Conservation (phyloP, 352 stramenopile genomes). For the Thalassiosira oceanica region DNA sequence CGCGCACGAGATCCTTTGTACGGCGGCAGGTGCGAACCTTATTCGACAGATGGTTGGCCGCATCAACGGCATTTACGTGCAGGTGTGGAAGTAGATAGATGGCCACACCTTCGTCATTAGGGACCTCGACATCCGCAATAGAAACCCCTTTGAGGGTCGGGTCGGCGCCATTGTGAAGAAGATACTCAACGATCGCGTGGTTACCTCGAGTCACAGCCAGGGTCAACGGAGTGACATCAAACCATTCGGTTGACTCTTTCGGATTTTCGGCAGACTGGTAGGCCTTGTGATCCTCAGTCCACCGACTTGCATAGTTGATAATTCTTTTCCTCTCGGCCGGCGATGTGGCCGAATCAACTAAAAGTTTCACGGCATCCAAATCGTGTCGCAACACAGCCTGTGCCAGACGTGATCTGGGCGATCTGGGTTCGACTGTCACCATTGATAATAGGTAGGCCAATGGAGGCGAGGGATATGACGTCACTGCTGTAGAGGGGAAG, state of each 20-base stretch:
- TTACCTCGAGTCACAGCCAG: conserved; percentile 16
- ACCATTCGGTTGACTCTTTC: conserved; percentile 4
- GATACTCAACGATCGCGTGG: conserved; percentile 27
- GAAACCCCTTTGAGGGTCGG: conserved; percentile 27
- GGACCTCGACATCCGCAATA: conserved; percentile 9
- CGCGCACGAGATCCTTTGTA: conserved; percentile 15
- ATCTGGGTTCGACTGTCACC: too few relatives aligned
- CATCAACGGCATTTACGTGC: conserved; percentile 29
- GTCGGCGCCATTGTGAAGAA: conserved; percentile 26
- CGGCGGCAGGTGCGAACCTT: conserved; percentile 21
- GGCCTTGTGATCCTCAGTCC: conserved; percentile 10
- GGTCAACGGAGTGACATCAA: conserved; percentile 23
- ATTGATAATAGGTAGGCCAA: too few relatives aligned
- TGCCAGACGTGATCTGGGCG: conserved; percentile 6
- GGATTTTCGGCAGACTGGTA: conserved; percentile 1
- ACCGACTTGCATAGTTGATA: conserved; percentile 13
- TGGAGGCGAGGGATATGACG: too few relatives aligned
- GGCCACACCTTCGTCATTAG: neutral
- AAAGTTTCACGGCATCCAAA: conserved; percentile 11
- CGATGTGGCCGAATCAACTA: conserved; percentile 16
- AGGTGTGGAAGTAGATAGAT: conserved; percentile 5
- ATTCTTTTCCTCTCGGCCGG: conserved; percentile 9
- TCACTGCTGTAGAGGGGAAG: too few relatives aligned
- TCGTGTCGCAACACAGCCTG: conserved; percentile 15
- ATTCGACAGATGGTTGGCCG: conserved; percentile 4